Evolutionary conservation across 345 rosid genomes (phyloP), one percentile per base, ranked within the genome.

Genomic region (Abelmoschus esculentus): DNA sequence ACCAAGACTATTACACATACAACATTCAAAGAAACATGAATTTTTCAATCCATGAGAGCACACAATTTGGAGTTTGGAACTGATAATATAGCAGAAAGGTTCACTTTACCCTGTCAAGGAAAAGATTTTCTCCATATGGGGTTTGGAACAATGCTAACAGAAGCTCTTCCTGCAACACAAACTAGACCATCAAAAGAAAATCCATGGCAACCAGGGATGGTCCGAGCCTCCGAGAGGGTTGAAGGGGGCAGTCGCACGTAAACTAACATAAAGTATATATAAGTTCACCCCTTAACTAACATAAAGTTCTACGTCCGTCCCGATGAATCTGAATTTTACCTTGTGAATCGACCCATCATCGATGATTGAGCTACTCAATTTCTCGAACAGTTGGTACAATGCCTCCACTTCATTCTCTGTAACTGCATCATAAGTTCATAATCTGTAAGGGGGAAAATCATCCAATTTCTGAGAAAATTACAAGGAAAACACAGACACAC

Each of bases 101-200:
- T 83, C 76, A 92, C 98, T 79, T 83, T 79, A 93, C 98, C 97
- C 93, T 75, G 59, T 90, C 98, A 10, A 90, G 83, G 79, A 93
- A 90, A 57, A 93, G 90, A 78, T 89, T 89, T 81, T 87, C 97
- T 28, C 89, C 85, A 5, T 26, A 50, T 3, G 86, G 77, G 75
- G 87, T 76, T 70, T 83, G 84, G 73, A 93, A 78, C 38, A 93
- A 68, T 7, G 98, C 98, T 53, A 93, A 59, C 26, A 79, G 87
- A 75, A 93, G 98, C 75, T 93, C 97, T 82, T 93, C 98, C 97
- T 90, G 57, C 71, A 81, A 42, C 17, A 47, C 63, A 62, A 49
- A 49, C 13, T 1, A 49, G 5, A 15, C 44, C 44, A 40, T 40
- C 44, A 50, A 49, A 49, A 49, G 18, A 15, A 14, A 49, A 49